Evolutionary conservation across 2,329 filamentous ascomycete species (phyloP), one percentile per base, ranked within the genome.

Genomic region (Trichoderma polysporum): DNA sequence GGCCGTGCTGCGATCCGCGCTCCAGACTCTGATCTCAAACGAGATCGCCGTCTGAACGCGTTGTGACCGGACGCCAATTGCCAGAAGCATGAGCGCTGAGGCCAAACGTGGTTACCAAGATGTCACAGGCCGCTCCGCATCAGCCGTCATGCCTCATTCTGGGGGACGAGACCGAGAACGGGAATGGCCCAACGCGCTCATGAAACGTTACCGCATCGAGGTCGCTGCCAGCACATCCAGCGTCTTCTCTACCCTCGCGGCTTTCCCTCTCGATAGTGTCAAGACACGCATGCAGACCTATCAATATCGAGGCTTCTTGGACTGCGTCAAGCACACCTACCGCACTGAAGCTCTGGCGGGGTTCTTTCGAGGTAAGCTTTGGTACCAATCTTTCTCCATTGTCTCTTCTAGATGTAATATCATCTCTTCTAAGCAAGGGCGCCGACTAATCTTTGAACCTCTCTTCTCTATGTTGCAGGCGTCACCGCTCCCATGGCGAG

Each of bases 281-380:
- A 96, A 96, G 83, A 94, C 91, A 66, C 91, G 92, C 74, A 92
- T 95, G 88, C 92, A 96, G 82, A 91, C 91, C 71, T 94, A 95
- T 79, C 88, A 90, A 70, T 94, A 91, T 79, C 84, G 86, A 71
- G 91, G 86, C 71, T 92, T 91, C 78, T 79, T 86, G 75, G 89
- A 92, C 77, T 94, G 91, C 76, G 87, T 93, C 60, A 85, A 84
- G 69, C 86, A 91, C 71, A 94, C 92, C 10, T 95, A 95, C 79
- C 84, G 83, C 68, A 88, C 84, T 6, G 92, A 95, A 80, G 90
- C 90, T 37, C 78, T 89, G 45, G 82, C 85, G 57, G 91, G 92
- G 29, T 96, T 96, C 82, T 95, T 94, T 80, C 85, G 92, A 78
- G 92, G 91, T 91, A 82, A 71, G 81, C 31, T 54, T 58, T 45